Evolutionary conservation across 495 filamentous ascomycete genomes (phyloP).

Genomic region (Penicillium paradoxum): DNA sequence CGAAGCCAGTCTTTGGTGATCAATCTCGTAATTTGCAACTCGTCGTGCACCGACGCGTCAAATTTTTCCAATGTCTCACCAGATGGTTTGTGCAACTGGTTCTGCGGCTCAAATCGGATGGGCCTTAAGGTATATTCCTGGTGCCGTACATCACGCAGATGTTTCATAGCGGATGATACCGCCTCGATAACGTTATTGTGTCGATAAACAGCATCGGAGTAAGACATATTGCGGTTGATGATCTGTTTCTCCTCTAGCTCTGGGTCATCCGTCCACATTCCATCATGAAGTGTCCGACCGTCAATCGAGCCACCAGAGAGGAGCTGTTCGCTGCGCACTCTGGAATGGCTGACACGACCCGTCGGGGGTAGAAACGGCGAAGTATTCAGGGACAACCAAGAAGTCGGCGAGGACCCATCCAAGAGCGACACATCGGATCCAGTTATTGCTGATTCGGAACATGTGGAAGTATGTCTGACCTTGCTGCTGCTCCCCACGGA

Average conservation of each 20-base stretch:
- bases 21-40: conserved; percentile 22
- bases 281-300: conserved; percentile 5
- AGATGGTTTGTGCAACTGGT: conserved; percentile 27
- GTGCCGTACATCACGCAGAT: conserved; percentile 23
- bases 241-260: conserved; percentile 4
- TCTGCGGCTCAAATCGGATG: conserved; percentile 30
- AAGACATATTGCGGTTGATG: neutral
- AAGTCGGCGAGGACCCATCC: conserved; percentile 3
- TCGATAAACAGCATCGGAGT: conserved; percentile 1
- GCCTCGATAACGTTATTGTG: conserved; percentile 21
- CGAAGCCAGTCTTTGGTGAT: conserved; percentile 36
- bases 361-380: neutral
- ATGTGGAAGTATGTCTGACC: conserved; percentile 9
- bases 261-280: conserved; percentile 1
- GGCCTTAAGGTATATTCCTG: conserved; percentile 29
- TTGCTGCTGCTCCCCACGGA: neutral
- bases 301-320: conserved; percentile 5
- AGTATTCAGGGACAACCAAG: conserved; percentile 5
- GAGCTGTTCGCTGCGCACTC: conserved; percentile 2
- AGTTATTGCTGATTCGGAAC: conserved; percentile 19
- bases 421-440: conserved; percentile 16
- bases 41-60: conserved; percentile 18
- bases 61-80: conserved; percentile 21
- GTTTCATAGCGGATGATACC: conserved; percentile 28
- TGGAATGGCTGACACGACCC: neutral